phyloP scores from a whole-genome alignment of 208 protist species.

The Herpetomonas samuelpessoai region DNA sequence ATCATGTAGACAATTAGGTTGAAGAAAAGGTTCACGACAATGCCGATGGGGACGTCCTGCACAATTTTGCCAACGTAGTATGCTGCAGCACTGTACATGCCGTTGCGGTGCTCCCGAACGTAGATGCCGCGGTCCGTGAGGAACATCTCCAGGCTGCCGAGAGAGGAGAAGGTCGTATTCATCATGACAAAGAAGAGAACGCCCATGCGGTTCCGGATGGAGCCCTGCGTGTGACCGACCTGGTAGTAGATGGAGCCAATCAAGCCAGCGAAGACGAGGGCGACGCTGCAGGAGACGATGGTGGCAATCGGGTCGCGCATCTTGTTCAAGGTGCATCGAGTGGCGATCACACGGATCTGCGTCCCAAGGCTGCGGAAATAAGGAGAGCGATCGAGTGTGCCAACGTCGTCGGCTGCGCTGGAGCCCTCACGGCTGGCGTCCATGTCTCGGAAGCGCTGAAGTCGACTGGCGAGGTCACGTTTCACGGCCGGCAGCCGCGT shows the following conservation, averaged over 20 bases:
- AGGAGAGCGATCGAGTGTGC: not conserved
- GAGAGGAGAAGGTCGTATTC: constrained; percentile 61
- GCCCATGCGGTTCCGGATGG: constrained; percentile 65
- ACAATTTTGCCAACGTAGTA: constrained; percentile 73
- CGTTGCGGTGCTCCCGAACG: constrained; percentile 57
- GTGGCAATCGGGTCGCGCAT: constrained; percentile 54
- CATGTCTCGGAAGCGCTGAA: not conserved
- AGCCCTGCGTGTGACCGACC: constrained; percentile 38
- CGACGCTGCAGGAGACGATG: constrained; percentile 31
- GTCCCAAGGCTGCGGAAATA: constrained; percentile 37
- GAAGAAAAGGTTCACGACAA: constrained; percentile 44
- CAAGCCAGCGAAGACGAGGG: constrained; percentile 62
- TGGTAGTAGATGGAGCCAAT: constrained; percentile 75
- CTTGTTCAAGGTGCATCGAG: constrained; percentile 56
- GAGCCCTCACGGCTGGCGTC: too few relatives aligned
- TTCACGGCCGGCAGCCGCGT: constrained; percentile 21
- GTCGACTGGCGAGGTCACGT: constrained; percentile 9
- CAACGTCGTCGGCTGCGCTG: not conserved
- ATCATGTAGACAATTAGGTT: constrained; percentile 54
- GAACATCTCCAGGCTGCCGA: constrained; percentile 52
- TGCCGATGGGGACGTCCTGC: constrained; percentile 50
- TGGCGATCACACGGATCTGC: constrained; percentile 53
- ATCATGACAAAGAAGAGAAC: constrained; percentile 72
- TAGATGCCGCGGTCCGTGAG: constrained; percentile 58
- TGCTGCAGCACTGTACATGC: constrained; percentile 57